Percentiles rank a stretch among this genome's conserved stretches.
Conservation (phyloP, 257 asterid genomes). For the Nicotiana otophora region DNA sequence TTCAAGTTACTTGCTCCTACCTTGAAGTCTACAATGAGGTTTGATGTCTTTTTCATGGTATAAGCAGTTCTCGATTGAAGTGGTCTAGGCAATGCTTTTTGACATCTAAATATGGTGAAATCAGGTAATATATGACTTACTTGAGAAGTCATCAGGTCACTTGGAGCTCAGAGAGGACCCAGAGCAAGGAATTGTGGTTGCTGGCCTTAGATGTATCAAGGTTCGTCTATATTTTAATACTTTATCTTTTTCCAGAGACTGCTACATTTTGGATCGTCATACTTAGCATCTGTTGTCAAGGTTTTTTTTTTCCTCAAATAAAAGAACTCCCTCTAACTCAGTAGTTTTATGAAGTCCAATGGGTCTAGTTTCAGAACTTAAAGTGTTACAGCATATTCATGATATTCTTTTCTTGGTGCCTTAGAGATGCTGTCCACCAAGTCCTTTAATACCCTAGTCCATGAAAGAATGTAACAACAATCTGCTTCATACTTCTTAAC, state of each 20-base stretch:
- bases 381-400: background rate
- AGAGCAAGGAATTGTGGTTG: constrained; percentile 81
- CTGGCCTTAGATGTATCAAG: constrained; percentile 90
- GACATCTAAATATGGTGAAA: constrained; percentile 19
- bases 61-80: background rate
- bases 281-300: background rate
- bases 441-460: background rate
- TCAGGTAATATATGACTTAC: constrained; percentile 93
- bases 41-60: constrained; percentile 16
- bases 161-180: constrained; percentile 96
- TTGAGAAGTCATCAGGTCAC: constrained; percentile 87
- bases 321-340: background rate
- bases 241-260: background rate
- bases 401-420: constrained; percentile 1
- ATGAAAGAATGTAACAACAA: background rate
- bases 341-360: constrained; percentile 6
- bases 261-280: background rate
- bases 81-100: constrained; percentile 6
- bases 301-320: background rate
- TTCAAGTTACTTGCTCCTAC: constrained; percentile 84
- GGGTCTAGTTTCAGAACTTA: background rate
- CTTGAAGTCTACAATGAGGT: constrained; percentile 99
- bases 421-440: background rate
- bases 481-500: background rate
- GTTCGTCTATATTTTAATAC: constrained; percentile 18